Evolutionary conservation across 2,329 filamentous ascomycete genomes (phyloP).

Genomic region (Cryphonectria radicalis): DNA sequence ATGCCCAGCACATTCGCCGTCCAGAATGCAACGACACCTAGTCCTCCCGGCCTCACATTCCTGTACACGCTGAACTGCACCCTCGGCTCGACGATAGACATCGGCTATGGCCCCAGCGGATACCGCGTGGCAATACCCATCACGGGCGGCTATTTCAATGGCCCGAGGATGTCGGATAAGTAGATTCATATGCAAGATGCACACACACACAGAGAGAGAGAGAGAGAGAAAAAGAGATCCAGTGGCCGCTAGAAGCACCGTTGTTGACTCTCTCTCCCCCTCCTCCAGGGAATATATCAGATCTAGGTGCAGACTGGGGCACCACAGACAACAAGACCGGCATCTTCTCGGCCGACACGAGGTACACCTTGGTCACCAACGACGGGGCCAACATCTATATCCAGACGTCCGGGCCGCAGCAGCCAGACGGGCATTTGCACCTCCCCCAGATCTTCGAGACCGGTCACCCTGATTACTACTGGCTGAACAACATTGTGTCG

Average conservation of each 20-base stretch:
- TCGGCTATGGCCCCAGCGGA: conserved; percentile 35
- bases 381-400: too few species aligned
- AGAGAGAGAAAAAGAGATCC: too few species aligned
- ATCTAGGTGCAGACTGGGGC: too few species aligned
- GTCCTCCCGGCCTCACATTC: conserved; percentile 34
- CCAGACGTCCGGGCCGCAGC: conserved; percentile 32
- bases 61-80: conserved; percentile 39
- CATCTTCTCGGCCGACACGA: too few species aligned
- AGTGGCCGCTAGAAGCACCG: too few species aligned
- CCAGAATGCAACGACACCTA: conserved; percentile 9
- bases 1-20: neutral
- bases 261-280: too few species aligned
- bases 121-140: conserved; percentile 37
- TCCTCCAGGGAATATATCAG: too few species aligned
- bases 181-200: too few species aligned
- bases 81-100: conserved; percentile 31
- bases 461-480: conserved; percentile 36
- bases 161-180: conserved; percentile 32
- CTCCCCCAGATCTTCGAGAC: conserved; percentile 37
- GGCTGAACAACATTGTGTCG: conserved; percentile 39
- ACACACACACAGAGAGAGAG: too few species aligned
- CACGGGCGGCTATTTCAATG: conserved; percentile 36
- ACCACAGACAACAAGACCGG: too few species aligned
- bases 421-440: conserved; percentile 34
- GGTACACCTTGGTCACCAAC: too few species aligned